Conservation (phyloP, 1,284 basidiomycete genomes). For the Tilletia indica region DNA sequence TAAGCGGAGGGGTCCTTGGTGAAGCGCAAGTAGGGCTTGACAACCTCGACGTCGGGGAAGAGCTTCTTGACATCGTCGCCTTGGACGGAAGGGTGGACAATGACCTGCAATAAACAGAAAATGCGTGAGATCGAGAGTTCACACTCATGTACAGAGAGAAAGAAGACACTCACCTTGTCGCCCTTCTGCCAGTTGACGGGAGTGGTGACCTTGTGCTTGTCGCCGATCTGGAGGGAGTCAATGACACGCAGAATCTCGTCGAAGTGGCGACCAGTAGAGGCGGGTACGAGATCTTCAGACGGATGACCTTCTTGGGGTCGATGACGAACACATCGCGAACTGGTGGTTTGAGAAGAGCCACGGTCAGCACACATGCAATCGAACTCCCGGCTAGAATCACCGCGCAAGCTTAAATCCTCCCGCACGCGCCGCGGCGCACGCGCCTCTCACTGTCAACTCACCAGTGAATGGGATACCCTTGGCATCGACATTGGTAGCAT, state of each 20-base stretch:
- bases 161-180: conserved; percentile 61
- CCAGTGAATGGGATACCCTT: conserved; percentile 77
- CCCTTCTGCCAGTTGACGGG: conserved; percentile 94
- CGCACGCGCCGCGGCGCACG: no score
- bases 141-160: no score
- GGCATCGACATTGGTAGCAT: conserved; percentile 87
- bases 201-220: conserved; percentile 71
- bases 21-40: conserved; percentile 62
- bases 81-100: conserved; percentile 83
- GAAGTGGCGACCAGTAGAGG: conserved; percentile 61
- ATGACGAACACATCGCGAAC: conserved; percentile 54
- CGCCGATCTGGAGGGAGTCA: conserved; percentile 86
- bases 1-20: conserved; percentile 50
- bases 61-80: conserved; percentile 84
- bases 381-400: no score
- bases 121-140: no score
- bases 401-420: no score
- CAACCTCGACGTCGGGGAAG: conserved; percentile 67
- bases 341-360: background rate
- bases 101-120: conserved; percentile 61
- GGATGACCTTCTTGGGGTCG: conserved; percentile 58
- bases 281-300: conserved; percentile 79
- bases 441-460: conserved; percentile 64
- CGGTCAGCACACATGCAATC: no score
- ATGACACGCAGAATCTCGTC: conserved; percentile 82